Evolutionary conservation across 208 protist genomes (phyloP).

Genomic region (Borovskyia barvae): DNA sequence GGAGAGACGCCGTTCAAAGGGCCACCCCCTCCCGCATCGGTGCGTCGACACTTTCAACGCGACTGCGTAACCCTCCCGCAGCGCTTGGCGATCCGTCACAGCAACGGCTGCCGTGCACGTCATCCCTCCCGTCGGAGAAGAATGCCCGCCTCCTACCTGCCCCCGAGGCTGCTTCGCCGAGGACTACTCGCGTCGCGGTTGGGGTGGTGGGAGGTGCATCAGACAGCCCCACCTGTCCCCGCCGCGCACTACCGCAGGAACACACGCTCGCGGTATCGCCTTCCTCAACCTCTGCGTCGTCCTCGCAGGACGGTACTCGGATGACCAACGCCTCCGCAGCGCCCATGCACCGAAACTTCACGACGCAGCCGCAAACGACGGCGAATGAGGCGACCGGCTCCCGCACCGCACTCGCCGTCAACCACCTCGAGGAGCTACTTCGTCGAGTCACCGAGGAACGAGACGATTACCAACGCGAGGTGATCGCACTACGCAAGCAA

Average conservation of each 20-base stretch:
- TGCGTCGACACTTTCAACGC: background rate
- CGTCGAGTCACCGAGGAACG: constrained; percentile 25
- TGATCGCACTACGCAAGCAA: constrained; percentile 10
- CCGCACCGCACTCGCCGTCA: background rate
- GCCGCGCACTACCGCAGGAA: constrained; percentile 19
- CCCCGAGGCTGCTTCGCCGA: background rate
- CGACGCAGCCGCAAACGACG: background rate
- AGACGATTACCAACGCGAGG: constrained; percentile 22
- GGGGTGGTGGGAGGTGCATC: constrained; percentile 14
- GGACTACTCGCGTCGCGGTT: background rate
- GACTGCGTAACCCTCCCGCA: too few species aligned
- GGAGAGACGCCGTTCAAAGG: background rate
- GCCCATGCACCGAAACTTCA: background rate
- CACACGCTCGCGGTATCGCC: constrained; percentile 19
- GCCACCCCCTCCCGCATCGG: background rate
- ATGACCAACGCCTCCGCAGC: background rate
- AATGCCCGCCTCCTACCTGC: background rate
- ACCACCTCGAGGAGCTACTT: constrained; percentile 22
- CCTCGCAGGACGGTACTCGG: background rate
- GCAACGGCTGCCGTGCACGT: too few species aligned
- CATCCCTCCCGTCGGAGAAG: too few species aligned
- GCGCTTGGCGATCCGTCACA: too few species aligned
- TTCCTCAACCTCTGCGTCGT: background rate
- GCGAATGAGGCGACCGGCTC: background rate
- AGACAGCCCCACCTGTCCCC: constrained; percentile 19